phyloP scores from a whole-genome alignment of 2,329 filamentous ascomycete species.

The Ophiognomonia clavigignenti-juglandacearum region DNA sequence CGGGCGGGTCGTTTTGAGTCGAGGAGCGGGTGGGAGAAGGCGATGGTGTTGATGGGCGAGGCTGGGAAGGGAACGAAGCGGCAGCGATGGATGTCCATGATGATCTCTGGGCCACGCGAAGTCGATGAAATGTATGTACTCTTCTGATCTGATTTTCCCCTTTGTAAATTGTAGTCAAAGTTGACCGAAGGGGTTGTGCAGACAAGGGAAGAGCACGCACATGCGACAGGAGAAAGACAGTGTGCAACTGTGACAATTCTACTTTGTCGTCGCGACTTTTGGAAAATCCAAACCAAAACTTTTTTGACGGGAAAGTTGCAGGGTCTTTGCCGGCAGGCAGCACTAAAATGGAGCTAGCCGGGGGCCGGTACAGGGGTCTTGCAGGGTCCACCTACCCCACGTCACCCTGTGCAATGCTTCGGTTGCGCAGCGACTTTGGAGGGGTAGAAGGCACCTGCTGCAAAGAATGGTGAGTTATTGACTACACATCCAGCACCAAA shows the following conservation, averaged over 20 bases:
- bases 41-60: conserved; percentile 87
- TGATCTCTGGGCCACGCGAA: conserved; percentile 12
- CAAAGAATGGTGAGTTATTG: no score
- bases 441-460: conserved; percentile 1
- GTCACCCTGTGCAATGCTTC: neutral
- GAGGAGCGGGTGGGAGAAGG: conserved; percentile 74
- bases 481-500: no score
- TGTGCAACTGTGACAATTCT: neutral
- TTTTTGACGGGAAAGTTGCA: conserved; percentile 13
- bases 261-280: neutral
- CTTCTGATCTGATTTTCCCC: no score
- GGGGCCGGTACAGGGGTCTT: neutral
- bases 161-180: conserved; percentile 2
- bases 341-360: no score
- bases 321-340: neutral
- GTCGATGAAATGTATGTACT: no score
- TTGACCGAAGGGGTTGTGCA: neutral
- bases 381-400: neutral
- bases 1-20: conserved; percentile 48
- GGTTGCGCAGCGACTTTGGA: no score
- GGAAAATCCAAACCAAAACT: conserved; percentile 16
- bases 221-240: conserved; percentile 1
- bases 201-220: conserved; percentile 4
- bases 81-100: conserved; percentile 94
- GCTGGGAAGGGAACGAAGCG: conserved; percentile 92